Conservation (phyloP, 352 stramenopile species). For the Pythium guiyangense region DNA sequence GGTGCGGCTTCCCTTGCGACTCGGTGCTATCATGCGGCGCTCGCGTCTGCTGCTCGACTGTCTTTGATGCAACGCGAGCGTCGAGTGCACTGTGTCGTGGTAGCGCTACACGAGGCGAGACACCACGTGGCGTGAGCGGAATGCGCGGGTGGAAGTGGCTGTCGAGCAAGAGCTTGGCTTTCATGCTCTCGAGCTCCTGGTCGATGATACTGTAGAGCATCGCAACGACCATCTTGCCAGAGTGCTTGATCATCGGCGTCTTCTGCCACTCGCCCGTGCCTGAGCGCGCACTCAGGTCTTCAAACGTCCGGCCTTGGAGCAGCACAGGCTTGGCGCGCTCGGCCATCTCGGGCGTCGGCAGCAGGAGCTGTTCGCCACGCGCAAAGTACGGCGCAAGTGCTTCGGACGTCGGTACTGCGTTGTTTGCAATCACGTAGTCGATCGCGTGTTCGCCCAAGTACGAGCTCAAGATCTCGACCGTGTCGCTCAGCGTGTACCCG, state of each 20-base stretch:
- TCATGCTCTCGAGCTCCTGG: slow-evolving; percentile 64
- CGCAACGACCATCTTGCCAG: slow-evolving; percentile 58
- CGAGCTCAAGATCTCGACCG: slow-evolving; percentile 49
- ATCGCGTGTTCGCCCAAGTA: slow-evolving; percentile 75
- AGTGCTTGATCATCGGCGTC: slow-evolving; percentile 83
- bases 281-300: slow-evolving; percentile 33
- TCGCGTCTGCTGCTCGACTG: background rate
- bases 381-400: slow-evolving; percentile 62
- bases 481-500: slow-evolving; percentile 67
- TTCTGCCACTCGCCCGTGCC: slow-evolving; percentile 74
- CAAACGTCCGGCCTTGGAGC: slow-evolving; percentile 75
- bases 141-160: slow-evolving; percentile 12
- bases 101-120: background rate
- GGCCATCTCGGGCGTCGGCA: slow-evolving; percentile 59
- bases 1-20: background rate
- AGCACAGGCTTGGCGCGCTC: slow-evolving; percentile 54
- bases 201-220: slow-evolving; percentile 88
- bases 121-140: slow-evolving; percentile 10
- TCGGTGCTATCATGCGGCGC: too few species aligned
- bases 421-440: slow-evolving; percentile 87
- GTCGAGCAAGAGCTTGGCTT: slow-evolving; percentile 21
- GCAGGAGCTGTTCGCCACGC: slow-evolving; percentile 65
- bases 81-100: background rate
- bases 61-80: background rate
- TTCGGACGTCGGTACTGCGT: slow-evolving; percentile 45